Base-by-base conservation (phyloP, 306 rosid genomes). In the Parietaria judaica region DNA sequence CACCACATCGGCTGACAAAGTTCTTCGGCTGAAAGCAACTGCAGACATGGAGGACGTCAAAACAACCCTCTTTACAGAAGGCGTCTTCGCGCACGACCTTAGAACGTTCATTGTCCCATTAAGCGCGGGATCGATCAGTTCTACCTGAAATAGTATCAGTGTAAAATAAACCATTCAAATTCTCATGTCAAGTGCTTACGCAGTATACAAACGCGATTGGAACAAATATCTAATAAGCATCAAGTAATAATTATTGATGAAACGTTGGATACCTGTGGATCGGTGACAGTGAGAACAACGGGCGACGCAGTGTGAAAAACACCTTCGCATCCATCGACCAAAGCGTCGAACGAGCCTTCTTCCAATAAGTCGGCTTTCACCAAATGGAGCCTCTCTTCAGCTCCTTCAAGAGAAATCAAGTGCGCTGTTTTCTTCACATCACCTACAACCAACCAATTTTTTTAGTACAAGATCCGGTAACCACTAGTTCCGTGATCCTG, bases 241-340 rank as follows among this genome's bases (percentile, higher is more conserved):
- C 31, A 23, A 23, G 31, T 23, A 23, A 23, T 23, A 23, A 23
- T 23, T 8, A 14, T 51, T 8, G 53, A 49, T 7, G 14, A 9
- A n/a, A 49, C 9, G 13, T 49, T n/a, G 13, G 13, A 10, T 12
- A 80, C 89, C 86, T 84, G 86, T 10, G 87, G 84, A 14, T 84
- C 73, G 0, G 54, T 17, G 61, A 48, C 34, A 9, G 11, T 1
- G 3, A 7, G 2, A 3, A 0, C 3, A n/a, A 78, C 67, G 1
- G 86, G 83, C 5, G 81, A 83, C 14, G 89, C 87, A 15, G 80
- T 73, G 16, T 84, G 87, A 52, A 84, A 81, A 52, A 84, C 86
- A 44, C 78, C 82, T 14, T 68, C 51, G 66, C 83, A 84, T 0
- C 81, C 86, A 8, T 76, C 37, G 56, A 81, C 1, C 56, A n/a